phyloP scores from a whole-genome alignment of 2,329 filamentous ascomycete species.

The Apiospora saccharicola region DNA sequence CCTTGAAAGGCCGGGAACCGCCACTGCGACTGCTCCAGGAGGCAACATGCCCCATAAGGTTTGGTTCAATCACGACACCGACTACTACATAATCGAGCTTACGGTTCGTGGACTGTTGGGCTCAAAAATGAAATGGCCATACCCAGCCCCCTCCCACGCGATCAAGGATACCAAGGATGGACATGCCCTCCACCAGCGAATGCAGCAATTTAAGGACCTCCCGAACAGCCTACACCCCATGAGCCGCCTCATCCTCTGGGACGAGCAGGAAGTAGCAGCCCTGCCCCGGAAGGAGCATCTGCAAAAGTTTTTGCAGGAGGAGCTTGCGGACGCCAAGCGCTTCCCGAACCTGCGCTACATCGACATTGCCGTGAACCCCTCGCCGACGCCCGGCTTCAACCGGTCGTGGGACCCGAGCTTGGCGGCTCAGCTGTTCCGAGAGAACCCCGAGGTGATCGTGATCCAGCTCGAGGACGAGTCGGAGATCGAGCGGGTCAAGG shows the following conservation, averaged over 20 bases:
- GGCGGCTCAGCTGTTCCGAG: conserved; percentile 2
- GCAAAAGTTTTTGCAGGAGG: background rate
- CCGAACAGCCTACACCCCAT: background rate
- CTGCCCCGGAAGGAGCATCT: background rate
- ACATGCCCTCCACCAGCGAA: background rate
- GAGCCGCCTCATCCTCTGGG: background rate
- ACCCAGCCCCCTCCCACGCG: background rate
- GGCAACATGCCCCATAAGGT: background rate
- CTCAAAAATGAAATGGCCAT: background rate
- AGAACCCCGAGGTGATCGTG: background rate
- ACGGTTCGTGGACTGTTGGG: background rate
- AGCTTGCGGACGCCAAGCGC: conserved; percentile 18
- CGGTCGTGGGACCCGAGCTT: conserved; percentile 7
- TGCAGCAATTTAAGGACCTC: background rate
- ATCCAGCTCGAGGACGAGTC: conserved; percentile 1
- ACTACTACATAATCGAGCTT: conserved; percentile 9
- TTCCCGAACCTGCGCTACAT: conserved; percentile 18
- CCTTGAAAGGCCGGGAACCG: background rate
- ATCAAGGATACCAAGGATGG: background rate
- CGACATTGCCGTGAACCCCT: conserved; percentile 17
- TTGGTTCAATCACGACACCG: conserved; percentile 17
- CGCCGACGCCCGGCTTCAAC: conserved; percentile 13
- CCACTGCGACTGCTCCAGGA: background rate
- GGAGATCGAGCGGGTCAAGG: conserved; percentile 5
- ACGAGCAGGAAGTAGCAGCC: background rate